These are phyloP conservation scores for Leucocoprinus birnbaumii DNA, from an alignment of 768 basidiomycete genomes.

Conservation along the genomic window DNA sequence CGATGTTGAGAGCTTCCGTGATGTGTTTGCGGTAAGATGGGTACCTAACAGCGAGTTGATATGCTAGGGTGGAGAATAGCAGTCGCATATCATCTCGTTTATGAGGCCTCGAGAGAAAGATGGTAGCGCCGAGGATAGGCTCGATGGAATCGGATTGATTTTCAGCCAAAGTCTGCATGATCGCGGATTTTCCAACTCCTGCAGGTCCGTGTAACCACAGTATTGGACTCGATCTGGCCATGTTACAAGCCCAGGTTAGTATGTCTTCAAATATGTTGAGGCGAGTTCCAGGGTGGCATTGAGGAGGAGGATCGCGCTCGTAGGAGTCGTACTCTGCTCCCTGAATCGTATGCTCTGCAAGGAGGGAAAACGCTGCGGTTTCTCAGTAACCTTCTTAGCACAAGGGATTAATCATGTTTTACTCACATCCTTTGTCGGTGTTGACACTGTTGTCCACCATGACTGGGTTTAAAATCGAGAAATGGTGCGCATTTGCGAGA, in stretches of 20 bases:
- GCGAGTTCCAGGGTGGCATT: no score
- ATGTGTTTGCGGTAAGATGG: constrained; percentile 8
- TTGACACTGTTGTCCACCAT: no score
- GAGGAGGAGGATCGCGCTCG: background rate
- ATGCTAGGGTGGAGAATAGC: constrained; percentile 20
- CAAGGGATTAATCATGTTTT: no score
- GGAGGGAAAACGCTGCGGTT: no score
- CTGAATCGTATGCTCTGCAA: background rate
- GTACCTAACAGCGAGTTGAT: constrained; percentile 16
- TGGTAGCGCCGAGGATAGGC: constrained; percentile 8
- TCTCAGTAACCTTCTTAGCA: no score
- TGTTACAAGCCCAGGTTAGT: no score
- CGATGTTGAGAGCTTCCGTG: background rate
- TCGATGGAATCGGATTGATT: background rate
- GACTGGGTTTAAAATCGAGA: no score
- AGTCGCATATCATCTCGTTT: constrained; percentile 1
- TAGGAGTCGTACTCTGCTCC: background rate
- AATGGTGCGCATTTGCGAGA: no score
- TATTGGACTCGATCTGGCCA: no score
- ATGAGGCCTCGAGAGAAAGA: constrained; percentile 18
- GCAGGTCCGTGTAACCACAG: no score
- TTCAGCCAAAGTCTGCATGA: constrained; percentile 7
- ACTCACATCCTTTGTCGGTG: no score
- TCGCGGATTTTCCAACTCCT: constrained; percentile 6
- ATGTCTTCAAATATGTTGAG: no score